phyloP scores from a whole-genome alignment of 768 basidiomycete species.

The Phylloporus sp. region DNA sequence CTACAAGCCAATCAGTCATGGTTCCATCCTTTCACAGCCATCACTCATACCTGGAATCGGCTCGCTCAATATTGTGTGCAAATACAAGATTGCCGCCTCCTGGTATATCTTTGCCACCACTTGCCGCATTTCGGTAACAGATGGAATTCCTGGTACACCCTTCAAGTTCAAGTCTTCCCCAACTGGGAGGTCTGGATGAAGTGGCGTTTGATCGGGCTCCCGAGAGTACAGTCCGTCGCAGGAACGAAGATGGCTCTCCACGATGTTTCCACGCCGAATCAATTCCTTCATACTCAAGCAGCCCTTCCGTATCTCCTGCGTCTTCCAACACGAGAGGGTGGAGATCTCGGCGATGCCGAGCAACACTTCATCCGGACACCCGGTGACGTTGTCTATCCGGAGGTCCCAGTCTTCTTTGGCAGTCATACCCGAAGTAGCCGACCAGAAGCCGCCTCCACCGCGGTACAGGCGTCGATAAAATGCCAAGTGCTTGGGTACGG shows the following conservation, averaged over 20 bases:
- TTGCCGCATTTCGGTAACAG: constrained; percentile 44
- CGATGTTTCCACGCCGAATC: constrained; percentile 63
- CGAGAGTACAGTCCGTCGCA: constrained; percentile 30
- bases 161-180: constrained; percentile 16
- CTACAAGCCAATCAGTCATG: constrained; percentile 34
- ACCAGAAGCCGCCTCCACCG: constrained; percentile 45
- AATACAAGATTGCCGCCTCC: constrained; percentile 62
- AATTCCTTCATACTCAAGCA: constrained; percentile 72
- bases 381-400: constrained; percentile 65
- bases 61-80: constrained; percentile 69
- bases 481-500: constrained; percentile 59
- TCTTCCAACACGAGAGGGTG: constrained; percentile 74
- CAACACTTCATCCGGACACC: constrained; percentile 76
- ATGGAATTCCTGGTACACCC: constrained; percentile 28
- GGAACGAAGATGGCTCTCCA: constrained; percentile 62
- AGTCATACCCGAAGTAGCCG: constrained; percentile 28
- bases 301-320: constrained; percentile 56
- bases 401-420: constrained; percentile 41
- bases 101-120: constrained; percentile 56
- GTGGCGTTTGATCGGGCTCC: constrained; percentile 32
- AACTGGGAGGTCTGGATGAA: constrained; percentile 39
- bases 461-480: constrained; percentile 68
- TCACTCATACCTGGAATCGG: constrained; percentile 58
- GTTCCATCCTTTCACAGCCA: background rate
- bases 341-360: constrained; percentile 73